These are phyloP conservation scores for Linanthus parryae DNA, from an alignment of 148 eudicot genomes.

Conservation along the genomic window DNA sequence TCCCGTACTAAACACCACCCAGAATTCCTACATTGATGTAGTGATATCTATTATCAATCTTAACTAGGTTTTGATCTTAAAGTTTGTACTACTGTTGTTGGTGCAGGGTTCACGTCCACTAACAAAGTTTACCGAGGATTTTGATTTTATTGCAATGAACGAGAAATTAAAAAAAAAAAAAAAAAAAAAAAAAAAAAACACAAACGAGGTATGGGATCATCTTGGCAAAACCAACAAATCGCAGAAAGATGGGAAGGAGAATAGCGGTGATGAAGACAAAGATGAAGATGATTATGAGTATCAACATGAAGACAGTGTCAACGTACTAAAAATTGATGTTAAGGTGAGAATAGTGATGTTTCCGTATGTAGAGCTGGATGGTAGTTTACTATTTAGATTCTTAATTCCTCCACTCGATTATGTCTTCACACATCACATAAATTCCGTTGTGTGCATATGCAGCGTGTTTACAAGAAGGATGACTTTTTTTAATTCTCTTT, in stretches of 20 bases:
- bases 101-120: conserved; percentile 55
- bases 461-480: conserved; percentile 80
- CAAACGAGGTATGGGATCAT: conserved; percentile 94
- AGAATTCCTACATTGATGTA: no score
- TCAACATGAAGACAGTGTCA: conserved; percentile 22
- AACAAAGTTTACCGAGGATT: conserved; percentile 75
- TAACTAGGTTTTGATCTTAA: no score
- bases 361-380: no score
- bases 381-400: no score
- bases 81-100: no score
- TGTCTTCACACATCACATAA: not conserved
- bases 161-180: no score
- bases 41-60: no score
- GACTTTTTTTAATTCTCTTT: conserved; percentile 83
- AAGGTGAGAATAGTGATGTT: no score
- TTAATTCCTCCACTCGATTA: no score
- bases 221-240: conserved; percentile 67
- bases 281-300: conserved; percentile 49
- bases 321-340: no score
- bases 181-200: no score
- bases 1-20: no score
- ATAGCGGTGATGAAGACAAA: conserved; percentile 31
- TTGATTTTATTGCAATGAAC: conserved; percentile 90
- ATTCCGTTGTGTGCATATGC: conserved; percentile 14
- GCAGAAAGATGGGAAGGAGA: conserved; percentile 34